Evolutionary conservation across 169 alveolate species (phyloP), one percentile per base, ranked within the genome.

Genomic region (Plasmodium malariae): DNA sequence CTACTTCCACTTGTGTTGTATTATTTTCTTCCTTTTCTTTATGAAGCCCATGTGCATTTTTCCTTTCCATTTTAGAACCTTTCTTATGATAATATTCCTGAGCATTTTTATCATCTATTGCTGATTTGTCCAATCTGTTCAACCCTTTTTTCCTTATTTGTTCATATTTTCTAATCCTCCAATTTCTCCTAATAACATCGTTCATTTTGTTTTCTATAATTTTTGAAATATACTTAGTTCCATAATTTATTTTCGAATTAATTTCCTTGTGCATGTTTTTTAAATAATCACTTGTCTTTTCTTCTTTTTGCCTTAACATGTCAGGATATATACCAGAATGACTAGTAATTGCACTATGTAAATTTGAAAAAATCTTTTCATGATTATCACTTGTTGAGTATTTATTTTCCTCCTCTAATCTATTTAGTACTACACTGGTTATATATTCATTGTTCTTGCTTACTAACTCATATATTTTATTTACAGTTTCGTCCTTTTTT

Each of bases 291-390:
- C 24, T 24, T 40, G 57, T 57, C 21, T 74, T 59, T 19, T 57
- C 55, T 21, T 74, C 68, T 32, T 37, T 54, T 28, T 74, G 21
- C 19, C n/a, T 55, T 55, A 74, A 6, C 14, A 74, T 9, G 34
- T 74, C 21, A n/a, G 28, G 17, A 12, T 19, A 62, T 26, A 57
- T 57, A 26, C 32, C 34, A 24, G 51, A 36, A 12, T 59, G 54
- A 34, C 32, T 63, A 11, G 9, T 55, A n/a, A 74, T 34, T 2
- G 30, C 49, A 32, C 57, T 37, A 21, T 74, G 48, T 3, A 48
- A 34, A 37, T 19, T 57, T 3, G 88, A 28, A 26, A 59, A 24
- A 3, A 57, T 9, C 6, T 74, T 11, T 74, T 74, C 62, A 30
- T 30, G 28, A 57, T n/a, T n/a, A 24, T 28, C 19, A 1, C 2